These are phyloP conservation scores for Diutina ranongensis DNA, from an alignment of 1,139 yeast genomes.

Conservation along the genomic window DNA sequence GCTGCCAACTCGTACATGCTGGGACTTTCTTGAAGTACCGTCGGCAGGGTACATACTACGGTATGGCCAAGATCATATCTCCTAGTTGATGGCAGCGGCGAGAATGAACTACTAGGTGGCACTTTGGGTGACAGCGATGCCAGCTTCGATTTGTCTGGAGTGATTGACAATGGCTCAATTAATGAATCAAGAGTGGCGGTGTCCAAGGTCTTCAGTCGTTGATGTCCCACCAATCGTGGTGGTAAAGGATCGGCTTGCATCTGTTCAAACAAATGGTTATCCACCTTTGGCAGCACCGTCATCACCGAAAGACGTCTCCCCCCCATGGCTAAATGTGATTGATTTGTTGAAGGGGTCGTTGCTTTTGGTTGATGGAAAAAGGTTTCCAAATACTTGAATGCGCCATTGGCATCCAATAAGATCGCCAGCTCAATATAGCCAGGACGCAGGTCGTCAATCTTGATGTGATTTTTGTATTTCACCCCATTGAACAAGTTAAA, in stretches of 20 bases:
- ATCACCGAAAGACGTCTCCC: not conserved
- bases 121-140: not conserved
- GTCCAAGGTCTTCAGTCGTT: not conserved
- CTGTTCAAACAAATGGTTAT: slow-evolving; percentile 3
- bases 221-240: not conserved
- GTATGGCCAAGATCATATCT: slow-evolving; percentile 3
- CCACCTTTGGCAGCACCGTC: slow-evolving; percentile 4
- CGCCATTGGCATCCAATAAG: slow-evolving; percentile 38
- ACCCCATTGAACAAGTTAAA: slow-evolving; percentile 44
- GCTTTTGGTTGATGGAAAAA: slow-evolving; percentile 12
- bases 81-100: not conserved
- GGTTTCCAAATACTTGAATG: slow-evolving; percentile 31
- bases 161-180: not conserved
- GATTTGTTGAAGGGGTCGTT: not conserved
- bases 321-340: not conserved
- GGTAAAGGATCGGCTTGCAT: slow-evolving; percentile 1
- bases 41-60: slow-evolving; percentile 3
- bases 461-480: slow-evolving; percentile 28
- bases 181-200: not conserved
- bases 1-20: slow-evolving; percentile 6
- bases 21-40: slow-evolving; percentile 5
- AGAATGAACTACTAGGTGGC: not conserved
- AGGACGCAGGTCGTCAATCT: slow-evolving; percentile 52
- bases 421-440: slow-evolving; percentile 52
- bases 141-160: not conserved